Conservation (phyloP, 768 basidiomycete genomes). For the Boletus coccyginus region DNA sequence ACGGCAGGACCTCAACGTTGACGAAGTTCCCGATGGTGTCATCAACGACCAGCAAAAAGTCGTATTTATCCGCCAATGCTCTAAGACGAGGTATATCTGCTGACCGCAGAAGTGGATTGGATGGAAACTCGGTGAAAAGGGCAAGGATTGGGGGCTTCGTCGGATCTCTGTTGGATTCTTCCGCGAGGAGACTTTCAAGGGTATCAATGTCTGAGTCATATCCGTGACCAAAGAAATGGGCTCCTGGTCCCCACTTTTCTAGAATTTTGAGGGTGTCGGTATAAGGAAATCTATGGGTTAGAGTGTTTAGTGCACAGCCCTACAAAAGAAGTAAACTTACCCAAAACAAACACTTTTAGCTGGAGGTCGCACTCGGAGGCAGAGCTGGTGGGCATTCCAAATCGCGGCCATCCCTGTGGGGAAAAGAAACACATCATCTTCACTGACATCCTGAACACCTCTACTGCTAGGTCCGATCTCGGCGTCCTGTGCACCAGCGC, state of each 20-base stretch:
- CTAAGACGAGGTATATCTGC: slow-evolving; percentile 75
- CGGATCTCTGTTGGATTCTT: slow-evolving; percentile 37
- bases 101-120: slow-evolving; percentile 90
- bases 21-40: slow-evolving; percentile 94
- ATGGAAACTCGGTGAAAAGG: slow-evolving; percentile 92
- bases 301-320: neutral
- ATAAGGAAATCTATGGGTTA: slow-evolving; percentile 75
- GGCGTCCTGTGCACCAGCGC: slow-evolving; percentile 44
- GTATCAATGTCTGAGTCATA: slow-evolving; percentile 70
- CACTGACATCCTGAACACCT: slow-evolving; percentile 66
- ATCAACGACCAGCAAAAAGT: slow-evolving; percentile 87
- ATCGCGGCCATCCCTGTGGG: slow-evolving; percentile 93
- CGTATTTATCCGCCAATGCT: slow-evolving; percentile 79
- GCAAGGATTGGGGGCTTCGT: slow-evolving; percentile 64
- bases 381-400: slow-evolving; percentile 83
- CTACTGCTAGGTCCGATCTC: slow-evolving; percentile 62
- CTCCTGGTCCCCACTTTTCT: slow-evolving; percentile 95
- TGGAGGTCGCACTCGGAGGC: slow-evolving; percentile 43
- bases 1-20: slow-evolving; percentile 87
- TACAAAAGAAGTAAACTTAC: slow-evolving; percentile 42
- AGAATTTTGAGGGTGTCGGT: slow-evolving; percentile 93
- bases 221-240: slow-evolving; percentile 83
- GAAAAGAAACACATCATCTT: slow-evolving; percentile 87
- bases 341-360: slow-evolving; percentile 94
- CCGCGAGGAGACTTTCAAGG: slow-evolving; percentile 60